Percentiles rank a stretch among this genome's conserved stretches.
Conservation (phyloP, 2,329 filamentous ascomycete genomes). For the Phoma sp. region DNA sequence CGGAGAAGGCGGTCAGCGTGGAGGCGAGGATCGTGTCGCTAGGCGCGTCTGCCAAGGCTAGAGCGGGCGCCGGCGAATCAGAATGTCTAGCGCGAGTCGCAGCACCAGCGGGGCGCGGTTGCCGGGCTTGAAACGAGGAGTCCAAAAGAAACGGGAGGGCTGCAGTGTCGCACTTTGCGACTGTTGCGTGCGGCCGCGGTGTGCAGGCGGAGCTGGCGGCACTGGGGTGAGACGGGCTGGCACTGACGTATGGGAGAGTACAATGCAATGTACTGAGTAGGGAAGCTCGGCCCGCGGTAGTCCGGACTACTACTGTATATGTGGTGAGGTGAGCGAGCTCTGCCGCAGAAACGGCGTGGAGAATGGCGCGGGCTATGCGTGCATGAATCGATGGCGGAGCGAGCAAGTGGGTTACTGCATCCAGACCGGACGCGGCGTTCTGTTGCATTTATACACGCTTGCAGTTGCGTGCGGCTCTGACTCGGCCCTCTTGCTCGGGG, state of each 20-base stretch:
- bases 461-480: conserved; percentile 14
- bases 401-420: conserved; percentile 5
- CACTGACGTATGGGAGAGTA: conserved; percentile 28
- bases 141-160: conserved; percentile 26
- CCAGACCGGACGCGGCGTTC: conserved; percentile 7
- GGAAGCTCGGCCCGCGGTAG: conserved; percentile 29
- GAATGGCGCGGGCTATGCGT: background rate
- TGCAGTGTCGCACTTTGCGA: conserved; percentile 17
- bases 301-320: conserved; percentile 3
- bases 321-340: background rate
- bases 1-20: conserved; percentile 40
- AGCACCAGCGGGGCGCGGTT: conserved; percentile 25
- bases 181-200: conserved; percentile 22
- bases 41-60: conserved; percentile 32
- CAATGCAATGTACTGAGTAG: conserved; percentile 5
- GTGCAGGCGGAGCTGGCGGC: conserved; percentile 22
- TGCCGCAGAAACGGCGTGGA: background rate
- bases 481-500: conserved; percentile 8
- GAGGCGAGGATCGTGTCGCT: conserved; percentile 27
- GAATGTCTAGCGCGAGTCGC: conserved; percentile 25
- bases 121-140: conserved; percentile 23
- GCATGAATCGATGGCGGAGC: conserved; percentile 7
- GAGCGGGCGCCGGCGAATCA: conserved; percentile 36
- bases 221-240: conserved; percentile 25
- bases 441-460: conserved; percentile 11